Percentiles rank a stretch among this genome's conserved stretches.
These are phyloP conservation scores for Lepiota subincarnata DNA, from an alignment of 768 basidiomycete genomes.

Conservation along the genomic window DNA sequence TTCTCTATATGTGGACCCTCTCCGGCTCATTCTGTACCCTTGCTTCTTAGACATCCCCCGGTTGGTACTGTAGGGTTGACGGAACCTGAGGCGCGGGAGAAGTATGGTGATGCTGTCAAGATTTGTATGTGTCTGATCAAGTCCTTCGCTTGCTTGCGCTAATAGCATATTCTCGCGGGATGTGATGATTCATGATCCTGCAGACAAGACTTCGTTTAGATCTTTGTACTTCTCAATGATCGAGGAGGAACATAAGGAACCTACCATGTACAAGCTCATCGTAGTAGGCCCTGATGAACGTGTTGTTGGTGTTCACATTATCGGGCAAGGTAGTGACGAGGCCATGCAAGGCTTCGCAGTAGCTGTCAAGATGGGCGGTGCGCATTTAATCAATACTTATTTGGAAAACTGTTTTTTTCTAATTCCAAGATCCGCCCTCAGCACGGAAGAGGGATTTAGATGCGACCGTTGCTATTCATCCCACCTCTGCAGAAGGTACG, in stretches of 20 bases:
- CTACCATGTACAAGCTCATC: slow-evolving; percentile 90
- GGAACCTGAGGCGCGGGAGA: slow-evolving; percentile 82
- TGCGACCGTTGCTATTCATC: slow-evolving; percentile 89
- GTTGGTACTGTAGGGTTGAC: slow-evolving; percentile 95
- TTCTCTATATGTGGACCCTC: neutral
- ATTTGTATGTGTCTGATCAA: slow-evolving; percentile 59
- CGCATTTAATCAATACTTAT: slow-evolving; percentile 14
- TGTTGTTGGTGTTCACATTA: slow-evolving; percentile 93
- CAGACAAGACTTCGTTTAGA: slow-evolving; percentile 78
- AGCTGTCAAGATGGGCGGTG: slow-evolving; percentile 93
- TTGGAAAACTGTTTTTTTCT: slow-evolving; percentile 2
- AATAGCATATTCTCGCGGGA: neutral
- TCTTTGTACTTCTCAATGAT: slow-evolving; percentile 93
- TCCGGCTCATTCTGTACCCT: neutral
- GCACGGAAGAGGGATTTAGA: slow-evolving; percentile 82
- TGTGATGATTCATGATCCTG: neutral
- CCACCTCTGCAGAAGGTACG: slow-evolving; percentile 79
- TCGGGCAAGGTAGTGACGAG: slow-evolving; percentile 92
- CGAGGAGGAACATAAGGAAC: slow-evolving; percentile 87
- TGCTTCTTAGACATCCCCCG: slow-evolving; percentile 72
- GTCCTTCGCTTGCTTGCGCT: slow-evolving; percentile 1
- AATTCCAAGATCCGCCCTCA: slow-evolving; percentile 15
- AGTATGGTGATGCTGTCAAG: slow-evolving; percentile 87
- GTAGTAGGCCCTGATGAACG: slow-evolving; percentile 86
- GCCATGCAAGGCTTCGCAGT: slow-evolving; percentile 93